These are phyloP conservation scores for Theobroma grandiflorum DNA, from an alignment of 441 rosid species.

Conservation along the genomic window DNA sequence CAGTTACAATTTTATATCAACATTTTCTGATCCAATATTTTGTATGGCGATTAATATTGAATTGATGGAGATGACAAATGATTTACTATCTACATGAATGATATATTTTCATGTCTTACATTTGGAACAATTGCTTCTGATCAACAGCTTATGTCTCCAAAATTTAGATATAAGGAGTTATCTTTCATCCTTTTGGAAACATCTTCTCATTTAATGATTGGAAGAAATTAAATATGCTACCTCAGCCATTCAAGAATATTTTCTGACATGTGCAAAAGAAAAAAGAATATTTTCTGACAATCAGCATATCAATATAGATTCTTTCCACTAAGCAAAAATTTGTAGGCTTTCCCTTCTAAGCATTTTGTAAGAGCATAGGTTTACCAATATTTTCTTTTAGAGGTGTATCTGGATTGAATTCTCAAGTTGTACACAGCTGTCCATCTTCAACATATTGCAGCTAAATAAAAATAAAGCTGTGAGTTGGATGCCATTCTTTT, in stretches of 20 bases:
- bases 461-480: neutral
- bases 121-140: neutral
- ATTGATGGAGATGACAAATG: neutral
- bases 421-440: neutral
- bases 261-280: neutral
- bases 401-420: neutral
- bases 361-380: neutral
- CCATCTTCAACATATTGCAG: neutral
- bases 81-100: neutral
- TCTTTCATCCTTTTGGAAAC: neutral
- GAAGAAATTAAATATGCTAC: neutral
- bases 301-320: neutral
- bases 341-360: neutral
- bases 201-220: neutral
- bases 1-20: neutral
- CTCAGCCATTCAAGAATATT: neutral
- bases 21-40: neutral
- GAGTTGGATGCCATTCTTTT: neutral
- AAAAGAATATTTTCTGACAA: neutral
- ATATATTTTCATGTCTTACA: conserved; percentile 1
- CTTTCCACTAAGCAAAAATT: neutral
- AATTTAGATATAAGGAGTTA: conserved; percentile 6
- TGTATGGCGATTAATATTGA: neutral
- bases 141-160: conserved; percentile 2
- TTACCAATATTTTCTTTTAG: neutral